phyloP scores from a whole-genome alignment of 768 basidiomycete genomes.

The Baorangia bicolor region DNA sequence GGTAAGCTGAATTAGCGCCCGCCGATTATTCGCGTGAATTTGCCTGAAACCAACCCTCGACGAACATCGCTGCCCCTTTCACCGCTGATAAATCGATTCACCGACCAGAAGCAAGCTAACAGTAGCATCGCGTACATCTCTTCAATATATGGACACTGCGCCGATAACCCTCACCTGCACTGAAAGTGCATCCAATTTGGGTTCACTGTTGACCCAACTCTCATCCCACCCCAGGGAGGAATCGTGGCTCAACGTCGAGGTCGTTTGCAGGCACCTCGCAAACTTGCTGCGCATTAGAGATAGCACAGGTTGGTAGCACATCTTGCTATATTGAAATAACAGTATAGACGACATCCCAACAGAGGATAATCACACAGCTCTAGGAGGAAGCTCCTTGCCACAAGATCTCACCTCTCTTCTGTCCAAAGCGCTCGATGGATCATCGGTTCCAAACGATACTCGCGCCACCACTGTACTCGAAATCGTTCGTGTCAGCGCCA shows the following conservation, averaged over 20 bases:
- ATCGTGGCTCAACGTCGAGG: slow-evolving; percentile 53
- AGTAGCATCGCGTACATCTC: not conserved
- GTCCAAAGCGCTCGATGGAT: slow-evolving; percentile 50
- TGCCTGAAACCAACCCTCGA: not conserved
- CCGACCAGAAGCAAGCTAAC: not conserved
- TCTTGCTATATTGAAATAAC: not conserved
- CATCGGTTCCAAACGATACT: slow-evolving; percentile 43
- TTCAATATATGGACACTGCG: slow-evolving; percentile 19
- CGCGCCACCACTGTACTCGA: slow-evolving; percentile 58
- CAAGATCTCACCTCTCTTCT: slow-evolving; percentile 63
- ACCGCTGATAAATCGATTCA: not conserved
- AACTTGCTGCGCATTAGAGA: slow-evolving; percentile 60
- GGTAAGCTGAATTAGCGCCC: not conserved
- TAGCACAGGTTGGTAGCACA: slow-evolving; percentile 41
- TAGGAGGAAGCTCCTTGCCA: slow-evolving; percentile 66
- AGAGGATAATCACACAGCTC: slow-evolving; percentile 71
- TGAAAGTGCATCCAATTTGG: slow-evolving; percentile 33
- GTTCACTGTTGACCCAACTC: slow-evolving; percentile 34
- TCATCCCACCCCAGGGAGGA: slow-evolving; percentile 31
- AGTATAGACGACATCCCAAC: slow-evolving; percentile 22
- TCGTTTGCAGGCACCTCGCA: slow-evolving; percentile 55
- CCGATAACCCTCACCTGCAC: slow-evolving; percentile 19
- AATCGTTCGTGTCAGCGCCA: slow-evolving; percentile 75
- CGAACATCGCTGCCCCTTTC: not conserved
- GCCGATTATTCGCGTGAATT: not conserved